Evolutionary conservation across 495 filamentous ascomycete species (phyloP).

Genomic region (Thermothielavioides terrestris): DNA sequence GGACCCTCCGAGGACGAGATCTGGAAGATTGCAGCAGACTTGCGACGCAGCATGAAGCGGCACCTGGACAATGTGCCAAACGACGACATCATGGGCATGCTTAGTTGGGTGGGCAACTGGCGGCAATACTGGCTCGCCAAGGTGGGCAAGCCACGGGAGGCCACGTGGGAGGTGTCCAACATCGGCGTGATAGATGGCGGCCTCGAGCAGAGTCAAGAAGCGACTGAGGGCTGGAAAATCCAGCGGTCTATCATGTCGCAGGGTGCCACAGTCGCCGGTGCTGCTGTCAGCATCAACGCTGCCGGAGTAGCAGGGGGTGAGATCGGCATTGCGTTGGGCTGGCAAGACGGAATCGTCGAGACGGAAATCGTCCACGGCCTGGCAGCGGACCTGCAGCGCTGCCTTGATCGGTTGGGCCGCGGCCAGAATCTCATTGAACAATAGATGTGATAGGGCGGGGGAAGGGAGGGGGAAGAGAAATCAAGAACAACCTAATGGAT

Average conservation of each 20-base stretch:
- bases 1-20: slow-evolving; percentile 11
- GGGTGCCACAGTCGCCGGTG: slow-evolving; percentile 22
- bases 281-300: slow-evolving; percentile 24
- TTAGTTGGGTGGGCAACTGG: slow-evolving; percentile 26
- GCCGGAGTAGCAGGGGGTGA: slow-evolving; percentile 20
- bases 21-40: slow-evolving; percentile 21
- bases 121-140: slow-evolving; percentile 19
- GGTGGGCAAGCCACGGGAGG: slow-evolving; percentile 18
- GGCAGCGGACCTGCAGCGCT: slow-evolving; percentile 20
- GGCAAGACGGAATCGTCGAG: slow-evolving; percentile 28
- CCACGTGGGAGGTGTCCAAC: slow-evolving; percentile 29
- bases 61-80: slow-evolving; percentile 11
- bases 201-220: not conserved
- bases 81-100: slow-evolving; percentile 29
- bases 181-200: slow-evolving; percentile 20
- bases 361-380: slow-evolving; percentile 19
- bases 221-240: slow-evolving; percentile 18
- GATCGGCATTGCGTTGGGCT: slow-evolving; percentile 22
- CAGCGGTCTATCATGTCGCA: slow-evolving; percentile 27
- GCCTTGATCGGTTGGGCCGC: slow-evolving; percentile 14
- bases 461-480: too few species aligned
- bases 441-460: too few species aligned
- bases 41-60: slow-evolving; percentile 17
- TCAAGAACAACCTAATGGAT: too few species aligned
- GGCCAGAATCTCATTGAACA: not conserved